A percentile compares a stretch with the other conserved stretches of the same genome.
Conservation (phyloP, 2,329 filamentous ascomycete genomes). For the Leptographium radiaticola region DNA sequence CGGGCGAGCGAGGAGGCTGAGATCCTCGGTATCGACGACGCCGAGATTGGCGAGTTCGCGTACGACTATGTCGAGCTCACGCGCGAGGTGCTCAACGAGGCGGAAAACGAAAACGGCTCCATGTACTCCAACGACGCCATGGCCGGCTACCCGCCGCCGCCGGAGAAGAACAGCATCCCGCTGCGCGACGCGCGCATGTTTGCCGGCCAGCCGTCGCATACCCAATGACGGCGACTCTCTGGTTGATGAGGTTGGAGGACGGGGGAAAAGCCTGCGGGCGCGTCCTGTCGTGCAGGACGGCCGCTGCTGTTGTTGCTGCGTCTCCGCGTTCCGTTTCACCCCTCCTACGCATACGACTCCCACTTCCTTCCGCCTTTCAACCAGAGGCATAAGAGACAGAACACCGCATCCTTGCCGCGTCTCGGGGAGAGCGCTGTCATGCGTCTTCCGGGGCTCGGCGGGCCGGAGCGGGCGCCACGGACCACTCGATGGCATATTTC, state of each 20-base stretch:
- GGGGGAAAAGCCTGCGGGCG: background rate
- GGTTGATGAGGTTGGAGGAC: conserved; percentile 4
- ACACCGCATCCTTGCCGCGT: background rate
- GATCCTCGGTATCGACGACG: conserved; percentile 74
- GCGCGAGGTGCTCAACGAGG: conserved; percentile 30
- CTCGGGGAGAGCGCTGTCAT: too few species aligned
- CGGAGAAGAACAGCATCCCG: conserved; percentile 34
- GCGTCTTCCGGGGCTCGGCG: too few species aligned
- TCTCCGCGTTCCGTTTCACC: background rate
- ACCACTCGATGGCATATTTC: too few species aligned
- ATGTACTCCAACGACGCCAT: conserved; percentile 17
- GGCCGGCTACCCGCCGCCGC: background rate
- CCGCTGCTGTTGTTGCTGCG: background rate
- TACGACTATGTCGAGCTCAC: conserved; percentile 84
- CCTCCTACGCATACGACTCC: background rate
- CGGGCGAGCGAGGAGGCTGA: conserved; percentile 67
- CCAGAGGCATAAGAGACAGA: background rate
- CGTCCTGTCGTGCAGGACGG: background rate
- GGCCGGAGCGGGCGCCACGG: too few species aligned
- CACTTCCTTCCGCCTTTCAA: background rate
- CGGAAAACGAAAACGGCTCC: conserved; percentile 9
- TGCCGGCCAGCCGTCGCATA: conserved; percentile 14
- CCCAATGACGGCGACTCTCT: conserved; percentile 12
- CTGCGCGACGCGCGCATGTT: conserved; percentile 32
- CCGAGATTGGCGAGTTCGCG: conserved; percentile 88